These are phyloP conservation scores for Pythium dissimile DNA, from an alignment of 352 stramenopile species.

Conservation along the genomic window DNA sequence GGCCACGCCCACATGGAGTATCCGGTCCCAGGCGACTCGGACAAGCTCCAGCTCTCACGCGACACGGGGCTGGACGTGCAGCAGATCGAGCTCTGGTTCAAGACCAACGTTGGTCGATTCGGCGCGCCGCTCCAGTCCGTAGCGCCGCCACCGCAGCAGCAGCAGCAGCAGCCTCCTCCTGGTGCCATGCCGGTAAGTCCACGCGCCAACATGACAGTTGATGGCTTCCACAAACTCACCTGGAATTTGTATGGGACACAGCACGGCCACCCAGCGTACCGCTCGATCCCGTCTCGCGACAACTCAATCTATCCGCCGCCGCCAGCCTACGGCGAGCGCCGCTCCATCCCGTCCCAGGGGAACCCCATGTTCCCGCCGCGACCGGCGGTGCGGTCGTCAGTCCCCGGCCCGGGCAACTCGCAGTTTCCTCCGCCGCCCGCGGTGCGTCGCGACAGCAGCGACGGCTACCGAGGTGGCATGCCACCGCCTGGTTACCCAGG, in stretches of 20 bases:
- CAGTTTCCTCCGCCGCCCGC: constrained; percentile 57
- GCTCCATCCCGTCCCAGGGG: constrained; percentile 58
- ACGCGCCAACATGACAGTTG: neutral
- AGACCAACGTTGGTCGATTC: constrained; percentile 69
- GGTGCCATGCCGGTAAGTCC: constrained; percentile 3
- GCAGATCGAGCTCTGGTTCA: constrained; percentile 85
- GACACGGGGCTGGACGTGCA: constrained; percentile 74
- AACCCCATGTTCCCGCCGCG: constrained; percentile 75
- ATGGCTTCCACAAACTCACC: neutral
- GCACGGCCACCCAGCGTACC: constrained; percentile 25
- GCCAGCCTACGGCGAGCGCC: constrained; percentile 43
- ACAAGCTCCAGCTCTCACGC: constrained; percentile 71
- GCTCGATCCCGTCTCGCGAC: constrained; percentile 54
- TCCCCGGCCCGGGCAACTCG: constrained; percentile 44
- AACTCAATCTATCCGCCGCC: constrained; percentile 61
- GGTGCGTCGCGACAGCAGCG: constrained; percentile 32
- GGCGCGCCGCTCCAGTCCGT: constrained; percentile 12
- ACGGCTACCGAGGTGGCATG: constrained; percentile 30
- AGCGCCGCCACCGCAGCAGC: constrained; percentile 3
- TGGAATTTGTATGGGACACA: neutral
- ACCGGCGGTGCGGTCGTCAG: constrained; percentile 37
- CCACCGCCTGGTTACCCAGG: constrained; percentile 1
- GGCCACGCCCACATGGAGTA: constrained; percentile 58
- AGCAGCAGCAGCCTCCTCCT: neutral
- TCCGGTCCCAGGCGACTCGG: constrained; percentile 54